A percentile compares a stretch with the other conserved stretches of the same genome.
Evolutionary conservation across 139 green algal genomes (phyloP).

Genomic region (Micractinium conductrix): DNA sequence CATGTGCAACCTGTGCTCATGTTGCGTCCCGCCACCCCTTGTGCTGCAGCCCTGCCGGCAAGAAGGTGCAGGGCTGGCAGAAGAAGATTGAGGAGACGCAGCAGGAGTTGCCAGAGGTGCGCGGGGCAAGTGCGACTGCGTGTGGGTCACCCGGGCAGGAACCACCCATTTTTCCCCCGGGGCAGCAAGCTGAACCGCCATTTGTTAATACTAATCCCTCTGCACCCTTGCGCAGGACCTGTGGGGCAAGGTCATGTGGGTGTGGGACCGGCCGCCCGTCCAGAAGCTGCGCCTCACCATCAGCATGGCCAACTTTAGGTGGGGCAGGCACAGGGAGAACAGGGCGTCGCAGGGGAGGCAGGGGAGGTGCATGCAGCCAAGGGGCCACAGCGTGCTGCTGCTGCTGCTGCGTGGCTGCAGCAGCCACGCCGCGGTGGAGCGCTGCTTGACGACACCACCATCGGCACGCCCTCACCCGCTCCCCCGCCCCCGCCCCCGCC

Average conservation of each 20-base stretch:
- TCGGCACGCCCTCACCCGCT: background rate
- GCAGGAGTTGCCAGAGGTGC: constrained; percentile 42
- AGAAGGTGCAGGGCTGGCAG: constrained; percentile 20
- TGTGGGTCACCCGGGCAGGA: background rate
- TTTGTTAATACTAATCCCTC: background rate
- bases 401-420: no score
- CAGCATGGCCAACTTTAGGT: constrained; percentile 71
- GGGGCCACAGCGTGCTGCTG: no score
- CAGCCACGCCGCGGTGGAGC: no score
- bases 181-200: no score
- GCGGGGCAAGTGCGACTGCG: background rate
- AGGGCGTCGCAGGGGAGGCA: no score
- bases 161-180: background rate
- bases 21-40: background rate
- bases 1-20: no score
- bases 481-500: background rate
- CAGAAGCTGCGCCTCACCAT: constrained; percentile 70
- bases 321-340: no score
- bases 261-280: constrained; percentile 72
- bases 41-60: constrained; percentile 9
- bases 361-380: no score
- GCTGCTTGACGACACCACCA: no score
- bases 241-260: constrained; percentile 68
- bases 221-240: constrained; percentile 44
- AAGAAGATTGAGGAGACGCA: constrained; percentile 7